phyloP scores from a whole-genome alignment of 2,329 filamentous ascomycete genomes.

The Lachnellula occidentalis region DNA sequence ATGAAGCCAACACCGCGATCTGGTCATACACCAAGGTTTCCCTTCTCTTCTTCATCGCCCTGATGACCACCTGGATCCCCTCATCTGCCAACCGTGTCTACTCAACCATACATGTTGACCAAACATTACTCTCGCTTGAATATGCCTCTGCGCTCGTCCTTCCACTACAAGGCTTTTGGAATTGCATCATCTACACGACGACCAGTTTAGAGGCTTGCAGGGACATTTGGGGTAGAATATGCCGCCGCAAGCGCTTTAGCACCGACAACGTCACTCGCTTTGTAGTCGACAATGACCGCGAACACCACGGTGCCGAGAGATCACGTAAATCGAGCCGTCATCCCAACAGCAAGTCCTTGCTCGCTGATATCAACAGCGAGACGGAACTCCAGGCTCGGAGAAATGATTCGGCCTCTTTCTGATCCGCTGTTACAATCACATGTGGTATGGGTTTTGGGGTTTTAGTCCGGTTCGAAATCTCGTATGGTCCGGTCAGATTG shows the following conservation, averaged over 20 bases:
- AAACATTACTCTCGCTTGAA: slow-evolving; percentile 54
- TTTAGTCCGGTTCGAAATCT: too few species aligned
- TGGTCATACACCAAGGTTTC: slow-evolving; percentile 68
- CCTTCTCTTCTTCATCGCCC: slow-evolving; percentile 64
- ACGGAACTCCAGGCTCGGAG: neutral
- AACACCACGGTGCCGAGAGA: neutral
- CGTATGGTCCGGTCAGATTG: too few species aligned
- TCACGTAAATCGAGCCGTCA: neutral
- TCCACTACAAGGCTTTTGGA: slow-evolving; percentile 81
- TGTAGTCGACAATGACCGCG: neutral
- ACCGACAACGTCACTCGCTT: neutral
- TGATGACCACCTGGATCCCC: slow-evolving; percentile 70
- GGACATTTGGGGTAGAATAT: slow-evolving; percentile 31
- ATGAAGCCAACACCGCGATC: slow-evolving; percentile 50
- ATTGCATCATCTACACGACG: slow-evolving; percentile 68
- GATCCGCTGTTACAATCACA: too few species aligned
- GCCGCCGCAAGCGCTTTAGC: neutral
- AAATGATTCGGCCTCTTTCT: too few species aligned
- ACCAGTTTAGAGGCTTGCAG: slow-evolving; percentile 63
- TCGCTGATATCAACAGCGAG: neutral
- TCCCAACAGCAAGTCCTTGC: neutral
- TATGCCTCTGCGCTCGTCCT: slow-evolving; percentile 69
- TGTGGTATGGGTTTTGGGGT: too few species aligned
- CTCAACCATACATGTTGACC: slow-evolving; percentile 52
- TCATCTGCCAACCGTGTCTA: slow-evolving; percentile 75